Evolutionary conservation across 2,329 filamentous ascomycete species (phyloP), one percentile per base, ranked within the genome.

Genomic region (Neopestalotiopsis sp.): DNA sequence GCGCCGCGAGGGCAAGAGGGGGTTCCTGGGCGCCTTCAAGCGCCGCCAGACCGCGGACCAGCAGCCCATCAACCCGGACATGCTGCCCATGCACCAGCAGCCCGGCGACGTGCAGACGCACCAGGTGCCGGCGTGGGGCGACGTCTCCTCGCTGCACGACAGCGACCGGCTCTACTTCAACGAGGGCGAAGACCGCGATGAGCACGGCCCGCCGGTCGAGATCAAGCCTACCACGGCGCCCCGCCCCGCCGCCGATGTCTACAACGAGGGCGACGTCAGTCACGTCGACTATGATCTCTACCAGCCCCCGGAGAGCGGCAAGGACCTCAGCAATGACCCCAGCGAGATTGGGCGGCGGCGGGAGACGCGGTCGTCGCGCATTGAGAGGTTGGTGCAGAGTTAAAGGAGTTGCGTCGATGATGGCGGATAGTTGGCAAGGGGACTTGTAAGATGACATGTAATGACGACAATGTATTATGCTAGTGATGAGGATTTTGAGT

Each of bases 91-190:
- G 32, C 59, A 62, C 34, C 59, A 62, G 32, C 59, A 62, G 34
- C 59, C 59, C 10, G 59, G 59, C 59, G 59, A 62, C 59, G 34
- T 62, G 59, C 59, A 62, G 32, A 62, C 59, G 59, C 59, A 30
- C 28, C 59, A 62, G 59, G 59, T 62, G 1, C 28, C 59, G 9
- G 32, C 30, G 34, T 62, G 59, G 59, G 59, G 59, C 59, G 59
- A 62, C 17, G 59, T 62, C 17, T 62, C 59, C 14, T 62, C 59
- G 6, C 59, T 62, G 59, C 59, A 62, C 32, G 59, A 62, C 34
- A 62, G 59, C 59, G 59, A 62, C 32, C 30, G 59, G 59, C 59
- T 62, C 28, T 62, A 62, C 17, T 62, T 62, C 13, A 62, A 62
- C 12, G 59, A 62, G 4, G 59, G 59, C 1, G 59, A 34, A 5